phyloP scores from a whole-genome alignment of 2,329 filamentous ascomycete species.

The Colletotrichum navitas region DNA sequence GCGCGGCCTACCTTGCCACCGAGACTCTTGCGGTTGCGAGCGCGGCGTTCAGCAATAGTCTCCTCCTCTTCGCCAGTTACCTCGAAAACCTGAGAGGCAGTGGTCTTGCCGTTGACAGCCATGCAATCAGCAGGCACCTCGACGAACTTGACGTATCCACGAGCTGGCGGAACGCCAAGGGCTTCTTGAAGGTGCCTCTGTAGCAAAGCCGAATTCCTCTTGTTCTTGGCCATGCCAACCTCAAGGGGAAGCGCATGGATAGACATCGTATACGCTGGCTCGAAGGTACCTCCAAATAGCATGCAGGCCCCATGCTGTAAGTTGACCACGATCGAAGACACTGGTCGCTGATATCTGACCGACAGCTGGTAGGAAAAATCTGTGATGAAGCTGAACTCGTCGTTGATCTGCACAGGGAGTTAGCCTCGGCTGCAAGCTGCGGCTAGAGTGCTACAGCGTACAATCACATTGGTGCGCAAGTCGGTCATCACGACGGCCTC shows the following conservation, averaged over 20 bases:
- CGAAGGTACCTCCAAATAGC: conserved; percentile 79
- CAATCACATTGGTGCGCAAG: conserved; percentile 73
- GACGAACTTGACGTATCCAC: conserved; percentile 81
- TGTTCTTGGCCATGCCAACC: conserved; percentile 81
- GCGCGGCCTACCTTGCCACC: conserved; percentile 51
- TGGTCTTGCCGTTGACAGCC: conserved; percentile 77
- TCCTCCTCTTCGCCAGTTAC: conserved; percentile 51
- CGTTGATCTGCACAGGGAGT: conserved; percentile 68
- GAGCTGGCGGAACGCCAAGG: conserved; percentile 72
- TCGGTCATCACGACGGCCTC: conserved; percentile 73
- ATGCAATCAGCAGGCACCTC: conserved; percentile 78
- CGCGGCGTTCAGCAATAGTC: conserved; percentile 39
- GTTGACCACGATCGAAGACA: conserved; percentile 79
- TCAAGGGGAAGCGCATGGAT: conserved; percentile 78
- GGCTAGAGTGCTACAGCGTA: conserved; percentile 52
- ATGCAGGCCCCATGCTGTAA: conserved; percentile 83
- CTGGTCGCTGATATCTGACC: conserved; percentile 79
- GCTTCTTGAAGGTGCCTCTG: conserved; percentile 81
- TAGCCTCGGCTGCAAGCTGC: conserved; percentile 2
- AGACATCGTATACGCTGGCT: conserved; percentile 83
- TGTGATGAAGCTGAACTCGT: conserved; percentile 80
- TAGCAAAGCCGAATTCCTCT: conserved; percentile 82
- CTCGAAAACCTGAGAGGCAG: conserved; percentile 75
- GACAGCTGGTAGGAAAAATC: conserved; percentile 81
- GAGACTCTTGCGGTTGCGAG: conserved; percentile 50